Percentiles rank a stretch among this genome's conserved stretches.
Conservation (phyloP, 2,329 filamentous ascomycete species). For the Sphaerulina vaccinii region DNA sequence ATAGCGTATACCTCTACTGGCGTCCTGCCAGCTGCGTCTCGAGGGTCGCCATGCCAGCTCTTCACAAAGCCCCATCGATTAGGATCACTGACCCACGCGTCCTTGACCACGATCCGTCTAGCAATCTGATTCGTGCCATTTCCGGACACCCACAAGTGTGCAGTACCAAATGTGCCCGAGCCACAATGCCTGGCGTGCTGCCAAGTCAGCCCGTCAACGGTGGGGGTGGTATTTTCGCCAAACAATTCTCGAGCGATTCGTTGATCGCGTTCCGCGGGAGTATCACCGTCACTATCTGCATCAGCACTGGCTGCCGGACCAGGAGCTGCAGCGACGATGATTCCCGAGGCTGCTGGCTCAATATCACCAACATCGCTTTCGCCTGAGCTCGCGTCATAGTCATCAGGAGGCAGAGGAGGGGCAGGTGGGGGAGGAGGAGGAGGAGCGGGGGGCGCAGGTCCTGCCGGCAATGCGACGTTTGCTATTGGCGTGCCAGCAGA, state of each 20-base stretch:
- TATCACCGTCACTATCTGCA: background rate
- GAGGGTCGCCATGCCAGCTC: constrained; percentile 8
- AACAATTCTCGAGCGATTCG: background rate
- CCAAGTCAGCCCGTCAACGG: background rate
- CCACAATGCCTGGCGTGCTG: background rate
- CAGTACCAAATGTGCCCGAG: background rate
- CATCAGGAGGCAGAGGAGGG: too few species aligned
- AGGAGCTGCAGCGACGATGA: background rate
- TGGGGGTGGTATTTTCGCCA: background rate
- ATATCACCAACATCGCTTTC: background rate
- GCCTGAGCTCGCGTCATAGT: background rate
- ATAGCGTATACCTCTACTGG: constrained; percentile 4
- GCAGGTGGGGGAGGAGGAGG: too few species aligned
- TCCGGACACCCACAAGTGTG: background rate
- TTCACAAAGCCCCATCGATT: background rate
- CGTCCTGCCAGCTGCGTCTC: background rate
- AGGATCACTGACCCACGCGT: background rate
- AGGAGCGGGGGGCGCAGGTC: too few species aligned
- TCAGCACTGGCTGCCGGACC: too few species aligned
- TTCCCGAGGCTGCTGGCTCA: background rate
- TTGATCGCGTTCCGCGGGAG: background rate
- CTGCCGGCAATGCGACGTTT: background rate
- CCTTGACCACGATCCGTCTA: constrained; percentile 7
- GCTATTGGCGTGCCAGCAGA: background rate
- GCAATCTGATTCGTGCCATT: background rate